phyloP scores from a whole-genome alignment of 1,139 yeast species.

The Magnusiomyces ingens region DNA sequence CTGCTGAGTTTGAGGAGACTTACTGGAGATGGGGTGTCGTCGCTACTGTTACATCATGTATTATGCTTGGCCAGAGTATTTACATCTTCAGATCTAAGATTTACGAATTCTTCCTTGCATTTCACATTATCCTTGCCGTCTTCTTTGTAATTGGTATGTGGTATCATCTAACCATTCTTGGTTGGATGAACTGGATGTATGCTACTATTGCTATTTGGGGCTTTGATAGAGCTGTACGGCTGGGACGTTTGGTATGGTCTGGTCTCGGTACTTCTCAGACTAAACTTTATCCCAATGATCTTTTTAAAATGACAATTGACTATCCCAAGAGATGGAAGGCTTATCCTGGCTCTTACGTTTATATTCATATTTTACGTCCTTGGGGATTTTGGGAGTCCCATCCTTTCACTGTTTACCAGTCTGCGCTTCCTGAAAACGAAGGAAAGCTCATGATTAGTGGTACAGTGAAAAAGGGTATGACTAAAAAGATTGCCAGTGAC shows the following conservation, averaged over 20 bases:
- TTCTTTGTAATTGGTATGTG: constrained; percentile 39
- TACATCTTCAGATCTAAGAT: constrained; percentile 45
- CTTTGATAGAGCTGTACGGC: constrained; percentile 34
- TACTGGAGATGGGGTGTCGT: constrained; percentile 44
- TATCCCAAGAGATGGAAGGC: constrained; percentile 36
- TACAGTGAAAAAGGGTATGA: constrained; percentile 32
- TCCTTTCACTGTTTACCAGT: constrained; percentile 51
- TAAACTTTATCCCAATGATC: constrained; percentile 22
- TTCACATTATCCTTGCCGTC: constrained; percentile 46
- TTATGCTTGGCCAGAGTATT: constrained; percentile 44
- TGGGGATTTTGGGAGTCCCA: constrained; percentile 50
- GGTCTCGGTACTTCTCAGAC: constrained; percentile 40
- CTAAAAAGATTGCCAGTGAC: constrained; percentile 23
- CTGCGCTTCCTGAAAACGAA: constrained; percentile 21
- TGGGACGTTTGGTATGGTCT: constrained; percentile 32
- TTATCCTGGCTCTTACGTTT: constrained; percentile 54
- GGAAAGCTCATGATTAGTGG: constrained; percentile 29
- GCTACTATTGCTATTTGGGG: constrained; percentile 36
- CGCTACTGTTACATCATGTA: constrained; percentile 37
- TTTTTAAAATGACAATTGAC: constrained; percentile 25
- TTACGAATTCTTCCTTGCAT: constrained; percentile 58
- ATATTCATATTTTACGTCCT: constrained; percentile 51
- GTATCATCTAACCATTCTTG: constrained; percentile 35
- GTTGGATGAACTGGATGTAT: constrained; percentile 39
- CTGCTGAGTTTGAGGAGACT: constrained; percentile 20